Percentiles rank a stretch among this genome's conserved stretches.
Evolutionary conservation across 495 filamentous ascomycete genomes (phyloP).

Genomic region (Lasiosphaeria miniovina): DNA sequence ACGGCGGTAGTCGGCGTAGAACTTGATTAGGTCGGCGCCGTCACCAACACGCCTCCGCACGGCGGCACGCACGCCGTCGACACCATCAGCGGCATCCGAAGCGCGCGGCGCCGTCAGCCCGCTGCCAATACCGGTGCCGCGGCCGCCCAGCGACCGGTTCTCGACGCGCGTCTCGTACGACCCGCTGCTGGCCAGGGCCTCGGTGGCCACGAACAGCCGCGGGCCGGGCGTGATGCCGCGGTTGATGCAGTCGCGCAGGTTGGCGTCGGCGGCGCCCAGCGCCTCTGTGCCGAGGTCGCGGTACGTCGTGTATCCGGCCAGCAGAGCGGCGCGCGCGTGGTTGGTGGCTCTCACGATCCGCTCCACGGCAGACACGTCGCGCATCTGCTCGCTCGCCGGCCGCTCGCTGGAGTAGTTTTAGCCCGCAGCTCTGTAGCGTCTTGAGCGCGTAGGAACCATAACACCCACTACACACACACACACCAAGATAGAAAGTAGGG

Average conservation of each 20-base stretch:
- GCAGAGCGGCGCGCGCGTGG: slow-evolving; percentile 46
- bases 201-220: slow-evolving; percentile 50
- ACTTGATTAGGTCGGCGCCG: slow-evolving; percentile 52
- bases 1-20: slow-evolving; percentile 52
- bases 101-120: slow-evolving; percentile 35
- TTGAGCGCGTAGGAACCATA: too few species aligned
- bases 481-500: background rate
- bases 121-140: slow-evolving; percentile 9
- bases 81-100: slow-evolving; percentile 45
- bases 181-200: slow-evolving; percentile 46
- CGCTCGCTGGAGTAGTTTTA: slow-evolving; percentile 29
- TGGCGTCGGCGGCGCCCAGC: slow-evolving; percentile 42
- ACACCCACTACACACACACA: background rate
- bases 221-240: slow-evolving; percentile 51
- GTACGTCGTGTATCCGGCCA: slow-evolving; percentile 55
- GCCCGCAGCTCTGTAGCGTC: too few species aligned
- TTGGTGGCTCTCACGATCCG: slow-evolving; percentile 49
- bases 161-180: slow-evolving; percentile 49
- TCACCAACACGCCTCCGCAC: slow-evolving; percentile 47
- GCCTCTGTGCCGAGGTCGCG: slow-evolving; percentile 53
- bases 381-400: slow-evolving; percentile 43
- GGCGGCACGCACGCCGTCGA: slow-evolving; percentile 40
- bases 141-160: slow-evolving; percentile 21
- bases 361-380: slow-evolving; percentile 49
- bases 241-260: slow-evolving; percentile 45